Evolutionary conservation across 108 stramenopile genomes (phyloP).

Genomic region (Aurantiochytrium sp.): DNA sequence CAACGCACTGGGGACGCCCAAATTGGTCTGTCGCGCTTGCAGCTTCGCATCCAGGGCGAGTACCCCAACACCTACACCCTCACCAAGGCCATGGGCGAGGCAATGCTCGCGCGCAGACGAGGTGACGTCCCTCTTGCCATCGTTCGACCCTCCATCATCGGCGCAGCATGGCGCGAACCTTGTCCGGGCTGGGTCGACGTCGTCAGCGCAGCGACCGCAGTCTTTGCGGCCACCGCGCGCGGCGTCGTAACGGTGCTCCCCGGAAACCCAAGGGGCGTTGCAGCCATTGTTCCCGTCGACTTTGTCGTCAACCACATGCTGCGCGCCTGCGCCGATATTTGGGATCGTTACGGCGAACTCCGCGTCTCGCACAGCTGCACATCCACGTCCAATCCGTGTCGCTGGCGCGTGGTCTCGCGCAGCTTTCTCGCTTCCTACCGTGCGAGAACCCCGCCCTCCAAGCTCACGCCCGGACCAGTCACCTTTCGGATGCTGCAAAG

Average conservation of each 20-base stretch:
- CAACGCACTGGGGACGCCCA: not conserved
- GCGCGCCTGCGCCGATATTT: not conserved
- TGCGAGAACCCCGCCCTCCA: not conserved
- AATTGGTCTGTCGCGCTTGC: not conserved
- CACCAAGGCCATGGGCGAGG: conserved; percentile 9
- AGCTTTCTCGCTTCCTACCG: not conserved
- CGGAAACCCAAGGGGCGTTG: not conserved
- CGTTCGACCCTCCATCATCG: not conserved
- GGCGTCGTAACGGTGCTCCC: not conserved
- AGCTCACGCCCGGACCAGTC: conserved; percentile 7
- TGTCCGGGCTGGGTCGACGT: conserved; percentile 11
- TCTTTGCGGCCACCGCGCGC: not conserved
- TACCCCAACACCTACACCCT: conserved; percentile 11
- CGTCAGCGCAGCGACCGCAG: not conserved
- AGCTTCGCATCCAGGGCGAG: not conserved
- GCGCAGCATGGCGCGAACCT: not conserved
- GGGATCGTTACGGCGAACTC: not conserved
- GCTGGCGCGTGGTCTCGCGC: not conserved
- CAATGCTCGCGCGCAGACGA: not conserved
- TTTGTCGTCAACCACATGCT: conserved; percentile 17
- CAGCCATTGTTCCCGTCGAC: not conserved
- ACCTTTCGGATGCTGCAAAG: conserved; percentile 2
- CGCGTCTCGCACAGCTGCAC: conserved; percentile 7
- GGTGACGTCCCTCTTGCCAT: not conserved
- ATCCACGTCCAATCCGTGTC: not conserved